phyloP scores from a whole-genome alignment of 352 stramenopile species.

The Phytopythium cucurbitacearum region DNA sequence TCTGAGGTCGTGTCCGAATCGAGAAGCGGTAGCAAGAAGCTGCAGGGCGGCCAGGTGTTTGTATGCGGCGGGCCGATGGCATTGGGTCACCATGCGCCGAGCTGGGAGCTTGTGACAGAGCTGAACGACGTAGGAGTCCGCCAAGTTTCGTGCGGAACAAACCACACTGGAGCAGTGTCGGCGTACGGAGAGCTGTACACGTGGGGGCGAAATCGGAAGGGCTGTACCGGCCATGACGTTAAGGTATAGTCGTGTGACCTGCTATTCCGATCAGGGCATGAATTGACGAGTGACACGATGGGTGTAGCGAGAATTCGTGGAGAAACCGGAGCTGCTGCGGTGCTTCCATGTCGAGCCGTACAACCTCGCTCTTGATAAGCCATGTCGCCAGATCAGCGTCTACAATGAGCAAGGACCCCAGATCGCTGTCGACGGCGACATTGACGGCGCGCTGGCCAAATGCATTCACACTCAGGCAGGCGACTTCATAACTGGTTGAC shows the following conservation, averaged over 20 bases:
- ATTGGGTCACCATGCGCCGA: conserved; percentile 64
- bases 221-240: conserved; percentile 83
- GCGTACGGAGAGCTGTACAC: conserved; percentile 89
- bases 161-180: conserved; percentile 89
- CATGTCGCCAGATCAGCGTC: conserved; percentile 79
- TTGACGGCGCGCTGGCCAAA: conserved; percentile 54
- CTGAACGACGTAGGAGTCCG: conserved; percentile 47
- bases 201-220: conserved; percentile 88
- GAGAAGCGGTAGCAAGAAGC: conserved; percentile 44
- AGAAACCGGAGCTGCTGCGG: conserved; percentile 64
- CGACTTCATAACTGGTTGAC: background rate
- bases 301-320: conserved; percentile 55
- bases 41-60: conserved; percentile 83
- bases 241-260: conserved; percentile 14
- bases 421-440: conserved; percentile 82
- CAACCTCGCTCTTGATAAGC: conserved; percentile 83
- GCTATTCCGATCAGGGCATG: background rate
- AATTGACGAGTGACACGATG: background rate
- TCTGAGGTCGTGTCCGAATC: conserved; percentile 67
- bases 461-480: conserved; percentile 88
- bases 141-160: conserved; percentile 84
- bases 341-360: conserved; percentile 85
- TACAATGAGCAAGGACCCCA: conserved; percentile 88
- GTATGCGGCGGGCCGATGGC: conserved; percentile 81
- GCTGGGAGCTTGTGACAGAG: conserved; percentile 68